These are phyloP conservation scores for Heliocybe sulcata DNA, from an alignment of 1,284 basidiomycete genomes.

Conservation along the genomic window DNA sequence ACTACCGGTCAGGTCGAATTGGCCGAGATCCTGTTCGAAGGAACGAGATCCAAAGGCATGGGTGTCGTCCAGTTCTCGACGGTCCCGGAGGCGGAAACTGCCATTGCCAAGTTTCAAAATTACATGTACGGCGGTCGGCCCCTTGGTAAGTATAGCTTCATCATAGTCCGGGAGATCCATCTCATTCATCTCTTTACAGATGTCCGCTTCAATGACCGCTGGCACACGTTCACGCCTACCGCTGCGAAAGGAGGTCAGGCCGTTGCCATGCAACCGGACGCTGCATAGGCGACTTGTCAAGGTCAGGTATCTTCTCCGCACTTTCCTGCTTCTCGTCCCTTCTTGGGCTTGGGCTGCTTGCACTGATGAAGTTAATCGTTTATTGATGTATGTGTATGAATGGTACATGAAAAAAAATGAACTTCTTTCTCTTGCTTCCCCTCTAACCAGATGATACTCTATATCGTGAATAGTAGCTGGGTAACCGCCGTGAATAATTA, in stretches of 20 bases:
- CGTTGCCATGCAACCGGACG: conserved; percentile 47
- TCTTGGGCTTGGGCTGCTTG: neutral
- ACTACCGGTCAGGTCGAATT: conserved; percentile 93
- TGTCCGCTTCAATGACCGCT: conserved; percentile 87
- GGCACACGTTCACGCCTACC: conserved; percentile 83
- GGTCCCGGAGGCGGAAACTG: conserved; percentile 85
- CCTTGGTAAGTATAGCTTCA: conserved; percentile 46
- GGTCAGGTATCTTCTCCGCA: neutral
- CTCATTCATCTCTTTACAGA: conserved; percentile 34
- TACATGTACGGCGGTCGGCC: conserved; percentile 90
- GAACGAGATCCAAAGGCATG: conserved; percentile 84
- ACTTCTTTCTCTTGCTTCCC: neutral
- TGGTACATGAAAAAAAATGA: neutral
- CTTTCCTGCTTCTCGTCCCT: neutral
- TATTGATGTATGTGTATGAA: neutral
- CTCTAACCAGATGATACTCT: neutral
- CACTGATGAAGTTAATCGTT: neutral
- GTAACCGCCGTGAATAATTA: neutral
- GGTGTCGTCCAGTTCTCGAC: conserved; percentile 96
- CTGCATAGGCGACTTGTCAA: conserved; percentile 4
- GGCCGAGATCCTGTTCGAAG: conserved; percentile 92
- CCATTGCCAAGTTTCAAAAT: conserved; percentile 89
- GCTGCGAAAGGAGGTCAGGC: conserved; percentile 80
- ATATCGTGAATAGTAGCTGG: neutral
- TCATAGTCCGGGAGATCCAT: neutral